phyloP scores from a whole-genome alignment of 768 basidiomycete genomes.

The Trametes cinnabarina region DNA sequence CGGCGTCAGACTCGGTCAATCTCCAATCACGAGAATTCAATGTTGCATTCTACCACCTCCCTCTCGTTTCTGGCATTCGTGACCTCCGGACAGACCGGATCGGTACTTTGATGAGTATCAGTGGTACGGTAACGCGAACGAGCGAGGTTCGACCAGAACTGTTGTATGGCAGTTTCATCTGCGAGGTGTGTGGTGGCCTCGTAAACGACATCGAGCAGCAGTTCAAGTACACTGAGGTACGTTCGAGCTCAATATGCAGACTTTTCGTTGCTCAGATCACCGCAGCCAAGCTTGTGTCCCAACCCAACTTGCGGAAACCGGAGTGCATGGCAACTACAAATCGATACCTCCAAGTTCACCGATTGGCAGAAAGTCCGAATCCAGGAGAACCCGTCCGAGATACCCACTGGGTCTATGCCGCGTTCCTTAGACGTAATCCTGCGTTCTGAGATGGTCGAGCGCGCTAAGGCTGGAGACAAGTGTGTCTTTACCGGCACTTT shows the following conservation, averaged over 20 bases:
- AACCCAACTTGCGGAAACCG: slow-evolving; percentile 94
- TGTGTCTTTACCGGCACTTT: slow-evolving; percentile 98
- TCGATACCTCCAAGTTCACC: slow-evolving; percentile 94
- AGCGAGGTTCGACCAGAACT: slow-evolving; percentile 97
- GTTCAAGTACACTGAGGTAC: slow-evolving; percentile 98
- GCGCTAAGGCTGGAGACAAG: slow-evolving; percentile 99
- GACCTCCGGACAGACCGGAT: slow-evolving; percentile 92
- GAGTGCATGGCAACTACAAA: slow-evolving; percentile 87
- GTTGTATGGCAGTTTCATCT: slow-evolving; percentile 89
- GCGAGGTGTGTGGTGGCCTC: slow-evolving; percentile 81
- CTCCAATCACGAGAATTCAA: slow-evolving; percentile 91
- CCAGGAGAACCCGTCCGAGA: slow-evolving; percentile 98
- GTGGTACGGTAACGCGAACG: slow-evolving; percentile 95
- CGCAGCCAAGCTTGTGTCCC: slow-evolving; percentile 87
- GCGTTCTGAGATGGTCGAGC: slow-evolving; percentile 92
- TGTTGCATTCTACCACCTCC: slow-evolving; percentile 93
- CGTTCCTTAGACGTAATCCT: slow-evolving; percentile 95
- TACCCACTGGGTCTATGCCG: slow-evolving; percentile 98
- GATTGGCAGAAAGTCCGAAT: slow-evolving; percentile 99
- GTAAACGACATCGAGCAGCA: slow-evolving; percentile 97
- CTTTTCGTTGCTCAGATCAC: background rate
- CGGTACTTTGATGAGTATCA: slow-evolving; percentile 91
- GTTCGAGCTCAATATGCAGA: background rate
- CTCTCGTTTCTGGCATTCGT: slow-evolving; percentile 91
- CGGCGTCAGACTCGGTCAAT: slow-evolving; percentile 81